Percentiles rank a stretch among this genome's conserved stretches.
These are phyloP conservation scores for Nannochloropsis salina DNA, from an alignment of 108 stramenopile species.

Conservation along the genomic window DNA sequence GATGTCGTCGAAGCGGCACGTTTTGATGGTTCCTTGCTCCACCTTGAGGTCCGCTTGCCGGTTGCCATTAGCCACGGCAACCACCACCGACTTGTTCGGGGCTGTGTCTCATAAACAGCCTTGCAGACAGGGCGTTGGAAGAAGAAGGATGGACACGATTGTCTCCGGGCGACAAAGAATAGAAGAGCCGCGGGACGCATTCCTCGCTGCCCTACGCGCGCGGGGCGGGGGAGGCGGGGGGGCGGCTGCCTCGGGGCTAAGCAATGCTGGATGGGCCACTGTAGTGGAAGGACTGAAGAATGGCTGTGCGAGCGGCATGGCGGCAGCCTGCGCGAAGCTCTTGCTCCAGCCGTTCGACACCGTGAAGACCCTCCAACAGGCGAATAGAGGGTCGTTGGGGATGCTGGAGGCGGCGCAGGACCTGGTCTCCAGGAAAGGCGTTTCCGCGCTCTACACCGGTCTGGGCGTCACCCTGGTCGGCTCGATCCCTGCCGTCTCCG, in stretches of 20 bases:
- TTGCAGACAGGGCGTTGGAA: background rate
- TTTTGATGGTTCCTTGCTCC: too few species aligned
- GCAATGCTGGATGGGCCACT: background rate
- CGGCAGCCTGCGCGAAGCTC: constrained; percentile 75
- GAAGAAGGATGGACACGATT: background rate
- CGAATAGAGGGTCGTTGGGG: constrained; percentile 50
- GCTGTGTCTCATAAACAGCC: too few species aligned
- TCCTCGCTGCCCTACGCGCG: background rate
- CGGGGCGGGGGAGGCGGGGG: background rate
- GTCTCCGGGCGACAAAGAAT: background rate
- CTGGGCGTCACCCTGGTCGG: constrained; percentile 46
- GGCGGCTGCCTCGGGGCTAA: background rate
- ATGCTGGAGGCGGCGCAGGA: constrained; percentile 60
- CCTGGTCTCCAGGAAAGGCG: constrained; percentile 63
- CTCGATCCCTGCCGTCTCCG: constrained; percentile 33
- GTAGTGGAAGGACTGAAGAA: constrained; percentile 72
- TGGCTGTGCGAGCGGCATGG: constrained; percentile 71
- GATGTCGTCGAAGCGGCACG: too few species aligned
- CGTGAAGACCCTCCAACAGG: constrained; percentile 84
- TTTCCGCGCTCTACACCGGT: constrained; percentile 66
- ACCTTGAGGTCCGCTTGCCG: background rate
- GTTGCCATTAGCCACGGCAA: background rate
- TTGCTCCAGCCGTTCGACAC: constrained; percentile 84
- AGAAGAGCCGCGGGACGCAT: background rate
- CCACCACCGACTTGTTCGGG: background rate